Evolutionary conservation across 257 asterid genomes (phyloP).

Genomic region (Ballota nigra): DNA sequence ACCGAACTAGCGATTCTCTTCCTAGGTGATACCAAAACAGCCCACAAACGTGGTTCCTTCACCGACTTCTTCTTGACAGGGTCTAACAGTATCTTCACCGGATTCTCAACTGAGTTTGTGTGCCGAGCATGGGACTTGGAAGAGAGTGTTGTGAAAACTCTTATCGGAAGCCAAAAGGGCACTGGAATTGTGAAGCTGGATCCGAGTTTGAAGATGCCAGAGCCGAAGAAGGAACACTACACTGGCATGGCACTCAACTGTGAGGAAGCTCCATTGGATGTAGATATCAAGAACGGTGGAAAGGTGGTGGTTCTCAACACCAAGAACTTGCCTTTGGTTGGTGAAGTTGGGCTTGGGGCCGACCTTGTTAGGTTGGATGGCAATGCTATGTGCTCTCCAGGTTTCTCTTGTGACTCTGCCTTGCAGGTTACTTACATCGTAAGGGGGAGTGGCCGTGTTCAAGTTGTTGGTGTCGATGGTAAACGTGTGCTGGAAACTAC

Average conservation of each 20-base stretch:
- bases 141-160: constrained; percentile 33
- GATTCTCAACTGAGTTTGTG: constrained; percentile 49
- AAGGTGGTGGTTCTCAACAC: constrained; percentile 77
- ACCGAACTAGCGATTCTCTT: constrained; percentile 44
- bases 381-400: constrained; percentile 87
- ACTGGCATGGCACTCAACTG: constrained; percentile 51
- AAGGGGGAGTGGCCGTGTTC: constrained; percentile 79
- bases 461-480: constrained; percentile 79
- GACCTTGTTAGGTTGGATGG: constrained; percentile 83
- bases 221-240: constrained; percentile 50
- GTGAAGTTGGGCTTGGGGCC: constrained; percentile 76
- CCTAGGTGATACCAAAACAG: constrained; percentile 53
- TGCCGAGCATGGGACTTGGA: constrained; percentile 53
- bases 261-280: constrained; percentile 56
- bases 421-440: constrained; percentile 84
- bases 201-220: constrained; percentile 36
- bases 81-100: constrained; percentile 47
- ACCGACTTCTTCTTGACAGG: constrained; percentile 53
- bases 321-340: constrained; percentile 83
- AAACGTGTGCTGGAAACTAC: constrained; percentile 67
- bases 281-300: constrained; percentile 54
- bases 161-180: constrained; percentile 35
- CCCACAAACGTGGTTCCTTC: constrained; percentile 52
- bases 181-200: constrained; percentile 41
- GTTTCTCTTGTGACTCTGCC: constrained; percentile 89